Base-by-base conservation (phyloP, 257 asterid genomes). In the Fraxinus americana region DNA sequence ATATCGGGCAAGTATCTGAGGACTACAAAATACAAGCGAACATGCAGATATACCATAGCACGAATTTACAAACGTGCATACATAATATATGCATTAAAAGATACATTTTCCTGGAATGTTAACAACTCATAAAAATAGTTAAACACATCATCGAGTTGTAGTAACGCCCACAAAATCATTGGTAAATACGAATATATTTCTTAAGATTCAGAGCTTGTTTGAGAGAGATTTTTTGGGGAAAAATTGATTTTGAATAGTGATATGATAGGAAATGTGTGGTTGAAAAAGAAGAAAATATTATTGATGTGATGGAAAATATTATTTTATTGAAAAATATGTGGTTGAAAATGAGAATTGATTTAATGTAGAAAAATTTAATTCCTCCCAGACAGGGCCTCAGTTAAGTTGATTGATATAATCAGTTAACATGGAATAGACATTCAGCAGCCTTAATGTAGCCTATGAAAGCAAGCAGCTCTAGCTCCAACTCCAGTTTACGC, bases 41-140 rank as follows among this genome's bases (percentile, higher is more conserved):
- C 17, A 1, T 48, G 52, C 63, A 70, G 35, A 75, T 30, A 39
- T 36, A 61, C 19, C 19, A 66, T 35, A 9, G 54, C 27, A 63
- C 52, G 67, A 78, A 69, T 70, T 38, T 7, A 70, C 6, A 48
- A 45, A 45, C 43, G 8, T 77, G 75, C 36, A 69, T 19, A 25
- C 48, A 68, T 25, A 1, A 5, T 61, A 36, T 29, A 69, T 36
- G 59, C 30, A 70, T 66, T 19, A 63, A 25, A 27, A 23, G 69
- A 63, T 63, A 10, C 17, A 63, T 19, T 8, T 63, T 25, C 5
- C 11, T 7, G 36, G 35, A 61, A 21, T 21, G 4, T 61, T 23
- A 23, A 61, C 67, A 23, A 7, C 34, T 61, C 67, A 21, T 13
- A 10, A 61, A 30, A 61, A 23, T 9, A 54, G 27, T 61, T 61